These are phyloP conservation scores for Cladorrhinum sp. DNA, from an alignment of 2,329 filamentous ascomycete species.

Conservation along the genomic window DNA sequence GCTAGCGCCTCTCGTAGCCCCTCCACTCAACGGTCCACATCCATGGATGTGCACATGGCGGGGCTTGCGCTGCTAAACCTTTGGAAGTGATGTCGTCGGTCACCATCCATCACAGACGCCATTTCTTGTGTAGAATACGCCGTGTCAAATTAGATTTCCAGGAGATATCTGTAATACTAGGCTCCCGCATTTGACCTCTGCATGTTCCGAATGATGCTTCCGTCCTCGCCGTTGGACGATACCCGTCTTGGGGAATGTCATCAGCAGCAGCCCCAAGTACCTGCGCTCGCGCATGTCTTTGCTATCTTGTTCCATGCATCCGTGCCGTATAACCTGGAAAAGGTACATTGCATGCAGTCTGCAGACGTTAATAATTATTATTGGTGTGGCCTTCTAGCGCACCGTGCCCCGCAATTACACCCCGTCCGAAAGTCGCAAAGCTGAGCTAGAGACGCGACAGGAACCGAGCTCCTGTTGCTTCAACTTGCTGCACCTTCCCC, in stretches of 20 bases:
- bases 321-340: background rate
- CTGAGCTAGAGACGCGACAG: slow-evolving; percentile 7
- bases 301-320: background rate
- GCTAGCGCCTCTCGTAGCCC: background rate
- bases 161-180: background rate
- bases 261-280: background rate
- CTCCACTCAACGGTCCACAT: slow-evolving; percentile 6
- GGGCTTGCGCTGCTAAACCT: background rate
- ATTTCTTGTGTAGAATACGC: background rate
- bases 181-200: background rate
- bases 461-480: slow-evolving; percentile 10
- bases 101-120: background rate
- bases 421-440: background rate
- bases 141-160: background rate
- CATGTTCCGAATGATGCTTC: background rate
- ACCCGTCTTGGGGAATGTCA: background rate
- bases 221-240: background rate
- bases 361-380: slow-evolving; percentile 3
- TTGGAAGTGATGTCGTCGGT: background rate
- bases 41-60: background rate
- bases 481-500: slow-evolving; percentile 7
- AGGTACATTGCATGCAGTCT: background rate
- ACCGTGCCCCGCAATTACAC: slow-evolving; percentile 9
- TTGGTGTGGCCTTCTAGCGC: slow-evolving; percentile 5
- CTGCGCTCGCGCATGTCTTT: background rate